A percentile compares a stretch with the other conserved stretches of the same genome.
These are phyloP conservation scores for Zasmidium cellare DNA, from an alignment of 2,329 filamentous ascomycete genomes.

Conservation along the genomic window DNA sequence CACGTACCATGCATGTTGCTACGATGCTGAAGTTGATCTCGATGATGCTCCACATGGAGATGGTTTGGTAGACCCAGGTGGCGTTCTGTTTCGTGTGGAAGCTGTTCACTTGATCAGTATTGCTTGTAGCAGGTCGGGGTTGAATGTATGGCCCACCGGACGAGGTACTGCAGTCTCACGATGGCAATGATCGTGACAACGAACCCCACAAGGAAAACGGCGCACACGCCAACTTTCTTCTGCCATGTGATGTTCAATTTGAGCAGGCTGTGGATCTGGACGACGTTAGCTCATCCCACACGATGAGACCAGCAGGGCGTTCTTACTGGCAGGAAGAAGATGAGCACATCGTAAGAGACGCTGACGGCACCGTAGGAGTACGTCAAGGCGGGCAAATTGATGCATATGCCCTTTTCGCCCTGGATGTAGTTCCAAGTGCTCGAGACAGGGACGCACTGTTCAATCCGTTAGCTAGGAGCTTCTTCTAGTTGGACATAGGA, in stretches of 20 bases:
- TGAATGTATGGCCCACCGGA: background rate
- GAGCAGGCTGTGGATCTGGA: slow-evolving; percentile 17
- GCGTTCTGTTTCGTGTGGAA: slow-evolving; percentile 7
- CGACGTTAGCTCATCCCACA: background rate
- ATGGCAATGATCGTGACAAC: slow-evolving; percentile 20
- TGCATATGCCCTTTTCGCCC: slow-evolving; percentile 13
- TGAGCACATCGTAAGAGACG: slow-evolving; percentile 19
- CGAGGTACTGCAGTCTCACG: slow-evolving; percentile 17
- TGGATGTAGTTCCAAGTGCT: slow-evolving; percentile 16
- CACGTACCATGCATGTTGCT: slow-evolving; percentile 17
- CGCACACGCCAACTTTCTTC: slow-evolving; percentile 18
- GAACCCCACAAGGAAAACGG: slow-evolving; percentile 17
- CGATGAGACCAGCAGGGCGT: background rate
- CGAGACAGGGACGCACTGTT: slow-evolving; percentile 19
- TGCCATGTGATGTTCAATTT: slow-evolving; percentile 21
- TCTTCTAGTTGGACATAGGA: background rate
- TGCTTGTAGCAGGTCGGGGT: background rate
- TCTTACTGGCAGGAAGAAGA: slow-evolving; percentile 19
- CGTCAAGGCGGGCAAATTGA: slow-evolving; percentile 14
- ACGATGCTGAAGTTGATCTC: slow-evolving; percentile 18
- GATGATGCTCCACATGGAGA: slow-evolving; percentile 19
- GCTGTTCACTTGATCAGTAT: background rate
- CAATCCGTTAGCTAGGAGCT: background rate
- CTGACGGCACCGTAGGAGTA: slow-evolving; percentile 20
- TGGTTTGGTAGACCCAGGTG: slow-evolving; percentile 14